Conservation (phyloP, 306 rosid species). For the Vigna angularis region DNA sequence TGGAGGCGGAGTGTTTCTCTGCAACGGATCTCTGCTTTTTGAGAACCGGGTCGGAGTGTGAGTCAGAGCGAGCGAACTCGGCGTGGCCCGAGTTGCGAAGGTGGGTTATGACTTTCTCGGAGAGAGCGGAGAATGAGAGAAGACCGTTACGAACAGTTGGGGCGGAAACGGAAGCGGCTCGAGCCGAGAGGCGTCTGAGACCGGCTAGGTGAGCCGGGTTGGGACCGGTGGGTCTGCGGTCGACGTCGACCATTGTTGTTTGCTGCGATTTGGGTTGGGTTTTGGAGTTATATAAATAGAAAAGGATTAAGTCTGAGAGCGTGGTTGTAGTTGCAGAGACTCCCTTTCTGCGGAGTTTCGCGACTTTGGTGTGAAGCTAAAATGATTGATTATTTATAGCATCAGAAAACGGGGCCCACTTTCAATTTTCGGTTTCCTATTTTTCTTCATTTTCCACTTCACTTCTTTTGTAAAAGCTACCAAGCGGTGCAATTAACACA, state of each 20-base stretch:
- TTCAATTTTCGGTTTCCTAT: slow-evolving; percentile 29
- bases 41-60: slow-evolving; percentile 47
- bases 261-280: background rate
- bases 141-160: slow-evolving; percentile 68
- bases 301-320: background rate
- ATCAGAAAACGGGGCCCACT: slow-evolving; percentile 41
- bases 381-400: slow-evolving; percentile 55
- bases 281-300: background rate
- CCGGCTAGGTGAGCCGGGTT: slow-evolving; percentile 94
- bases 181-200: slow-evolving; percentile 83
- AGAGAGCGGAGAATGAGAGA: slow-evolving; percentile 71
- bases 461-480: slow-evolving; percentile 37
- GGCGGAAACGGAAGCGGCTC: slow-evolving; percentile 74
- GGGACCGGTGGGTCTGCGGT: slow-evolving; percentile 83
- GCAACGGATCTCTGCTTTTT: slow-evolving; percentile 75
- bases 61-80: slow-evolving; percentile 79
- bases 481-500: slow-evolving; percentile 25
- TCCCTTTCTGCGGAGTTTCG: slow-evolving; percentile 13
- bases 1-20: slow-evolving; percentile 59
- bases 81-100: slow-evolving; percentile 69
- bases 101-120: slow-evolving; percentile 63
- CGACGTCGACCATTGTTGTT: slow-evolving; percentile 85
- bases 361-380: slow-evolving; percentile 7
- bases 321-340: background rate
- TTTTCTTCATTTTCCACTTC: slow-evolving; percentile 32